Conservation (phyloP, 257 asterid species). For the Galeopsis tetrahit region DNA sequence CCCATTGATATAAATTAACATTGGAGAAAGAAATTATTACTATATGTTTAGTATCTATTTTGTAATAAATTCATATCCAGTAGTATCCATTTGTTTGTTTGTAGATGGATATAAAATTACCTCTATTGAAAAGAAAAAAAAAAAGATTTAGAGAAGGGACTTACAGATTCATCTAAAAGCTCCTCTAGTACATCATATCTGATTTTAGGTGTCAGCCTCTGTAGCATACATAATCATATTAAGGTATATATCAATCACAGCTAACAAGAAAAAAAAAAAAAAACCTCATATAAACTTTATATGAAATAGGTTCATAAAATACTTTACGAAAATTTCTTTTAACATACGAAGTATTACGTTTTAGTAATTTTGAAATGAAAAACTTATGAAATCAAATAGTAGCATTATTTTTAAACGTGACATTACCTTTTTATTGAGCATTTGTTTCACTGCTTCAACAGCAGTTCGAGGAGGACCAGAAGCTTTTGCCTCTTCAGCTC, state of each 20-base stretch:
- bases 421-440: constrained; percentile 59
- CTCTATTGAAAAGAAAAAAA: not conserved
- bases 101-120: not conserved
- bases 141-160: constrained; percentile 31
- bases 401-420: too few relatives aligned
- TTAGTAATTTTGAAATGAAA: too few relatives aligned
- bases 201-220: constrained; percentile 62
- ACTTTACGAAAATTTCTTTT: too few relatives aligned
- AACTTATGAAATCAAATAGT: too few relatives aligned
- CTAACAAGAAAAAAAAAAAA: not conserved
- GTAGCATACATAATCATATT: constrained; percentile 33
- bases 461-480: constrained; percentile 63
- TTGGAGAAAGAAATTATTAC: too few relatives aligned
- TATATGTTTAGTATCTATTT: too few relatives aligned
- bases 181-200: constrained; percentile 53
- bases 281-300: too few relatives aligned
- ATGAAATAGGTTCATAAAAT: too few relatives aligned
- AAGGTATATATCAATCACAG: constrained; percentile 17
- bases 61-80: too few relatives aligned
- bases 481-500: constrained; percentile 63
- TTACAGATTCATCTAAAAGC: constrained; percentile 60
- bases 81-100: too few relatives aligned
- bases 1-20: not conserved
- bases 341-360: too few relatives aligned
- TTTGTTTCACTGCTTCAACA: constrained; percentile 60